These are phyloP conservation scores for Apiospora malaysiana DNA, from an alignment of 2,329 filamentous ascomycete genomes.

Conservation along the genomic window DNA sequence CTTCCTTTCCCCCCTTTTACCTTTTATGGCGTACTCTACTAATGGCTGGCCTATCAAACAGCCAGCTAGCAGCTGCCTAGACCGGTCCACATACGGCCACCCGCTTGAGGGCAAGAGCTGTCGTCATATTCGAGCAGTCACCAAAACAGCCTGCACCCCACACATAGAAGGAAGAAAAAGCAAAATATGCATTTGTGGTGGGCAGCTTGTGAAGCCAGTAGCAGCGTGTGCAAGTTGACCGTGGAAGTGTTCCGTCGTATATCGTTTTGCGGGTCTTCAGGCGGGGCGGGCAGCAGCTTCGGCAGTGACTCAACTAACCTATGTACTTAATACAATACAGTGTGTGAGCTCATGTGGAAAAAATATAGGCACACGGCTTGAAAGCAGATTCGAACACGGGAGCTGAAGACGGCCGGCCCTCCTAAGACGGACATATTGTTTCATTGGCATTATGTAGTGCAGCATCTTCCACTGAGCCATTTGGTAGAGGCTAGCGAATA, in stretches of 20 bases:
- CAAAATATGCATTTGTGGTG: too few relatives aligned
- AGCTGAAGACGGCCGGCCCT: not conserved
- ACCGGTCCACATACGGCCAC: not conserved
- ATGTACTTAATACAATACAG: not conserved
- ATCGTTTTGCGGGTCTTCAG: too few relatives aligned
- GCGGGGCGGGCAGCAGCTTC: too few relatives aligned
- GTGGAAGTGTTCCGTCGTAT: too few relatives aligned
- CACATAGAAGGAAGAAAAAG: not conserved
- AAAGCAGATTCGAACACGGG: not conserved
- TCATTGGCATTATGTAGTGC: not conserved
- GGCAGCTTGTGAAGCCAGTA: too few relatives aligned
- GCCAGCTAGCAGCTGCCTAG: conserved; percentile 7
- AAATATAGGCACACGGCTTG: not conserved
- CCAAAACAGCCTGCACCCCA: not conserved
- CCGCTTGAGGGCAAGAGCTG: not conserved
- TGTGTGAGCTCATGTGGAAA: not conserved
- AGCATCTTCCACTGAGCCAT: not conserved
- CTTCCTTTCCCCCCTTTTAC: not conserved
- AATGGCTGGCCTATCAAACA: not conserved
- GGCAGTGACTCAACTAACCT: too few relatives aligned
- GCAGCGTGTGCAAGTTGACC: too few relatives aligned
- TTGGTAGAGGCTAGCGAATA: not conserved
- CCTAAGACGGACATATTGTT: too few relatives aligned
- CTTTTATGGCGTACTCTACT: not conserved
- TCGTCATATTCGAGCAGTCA: not conserved